Base-by-base conservation (phyloP, 164 flowering plant genomes). In the Sextonia rubra region DNA sequence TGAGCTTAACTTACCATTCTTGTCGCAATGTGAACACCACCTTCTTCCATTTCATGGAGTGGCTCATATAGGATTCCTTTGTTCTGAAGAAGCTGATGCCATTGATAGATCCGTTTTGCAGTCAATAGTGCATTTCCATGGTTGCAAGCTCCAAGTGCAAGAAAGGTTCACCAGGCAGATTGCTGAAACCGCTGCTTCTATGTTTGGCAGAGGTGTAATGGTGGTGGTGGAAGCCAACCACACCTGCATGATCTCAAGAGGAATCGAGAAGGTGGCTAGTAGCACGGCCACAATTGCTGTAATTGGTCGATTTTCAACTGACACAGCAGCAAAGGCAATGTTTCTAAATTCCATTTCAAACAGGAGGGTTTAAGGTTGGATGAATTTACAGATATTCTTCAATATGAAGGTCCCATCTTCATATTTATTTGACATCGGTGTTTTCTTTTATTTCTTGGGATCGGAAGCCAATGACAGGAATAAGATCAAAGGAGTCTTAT, bases 21-120 rank as follows among this genome's bases (percentile, higher is more conserved):
- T 95, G 89, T 96, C 98, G n/a, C 93, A 80, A 18, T 96, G 99
- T 75, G 98, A 96, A 83, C 99, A 96, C 71, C 98, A 93, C 80
- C 81, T 96, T 37, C 97, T 96, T 66, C 99, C 99, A 12, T 96
- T 96, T 74, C 85, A 93, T 65, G 98, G 99, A 49, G 87, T 89
- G 20, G 91, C 91, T 60, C 99, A 96, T 66, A 79, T 96, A 29
- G 97, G 98, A 15, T 96, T 83, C 82, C 82, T 88, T 71, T 69
- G 74, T 61, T 68, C 80, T 5, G 75, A 78, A 29, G 87, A 79
- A 60, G 61, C 66, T 25, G 72, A 55, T 68, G 81, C 86, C 29
- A 71, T 85, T 32, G 82, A 73, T 9, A 87, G 81, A 74, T 82
- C 92, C 2, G 75, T 85, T 48, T 71, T 93, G 61, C 91, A 89